These are phyloP conservation scores for Sugiyamaella floridensis DNA, from an alignment of 805 yeast genomes.

Conservation along the genomic window DNA sequence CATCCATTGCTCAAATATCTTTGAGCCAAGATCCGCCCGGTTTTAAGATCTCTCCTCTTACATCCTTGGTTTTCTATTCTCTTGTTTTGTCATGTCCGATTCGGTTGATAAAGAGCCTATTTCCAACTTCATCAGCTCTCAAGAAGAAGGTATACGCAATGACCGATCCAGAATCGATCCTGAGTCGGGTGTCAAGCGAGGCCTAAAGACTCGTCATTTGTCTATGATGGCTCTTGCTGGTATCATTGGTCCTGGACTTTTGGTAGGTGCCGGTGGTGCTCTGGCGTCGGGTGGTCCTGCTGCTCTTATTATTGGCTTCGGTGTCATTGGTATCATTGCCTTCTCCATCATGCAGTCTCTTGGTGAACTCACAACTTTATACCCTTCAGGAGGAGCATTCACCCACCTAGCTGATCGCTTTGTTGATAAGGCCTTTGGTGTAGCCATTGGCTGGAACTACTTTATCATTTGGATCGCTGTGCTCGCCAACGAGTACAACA, in stretches of 20 bases:
- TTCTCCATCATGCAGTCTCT: slow-evolving; percentile 47
- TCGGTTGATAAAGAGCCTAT: background rate
- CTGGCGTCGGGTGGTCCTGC: slow-evolving; percentile 45
- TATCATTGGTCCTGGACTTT: slow-evolving; percentile 75
- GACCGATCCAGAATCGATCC: slow-evolving; percentile 21
- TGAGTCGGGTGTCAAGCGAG: slow-evolving; percentile 33
- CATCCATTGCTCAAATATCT: too few species aligned
- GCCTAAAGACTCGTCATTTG: slow-evolving; percentile 56
- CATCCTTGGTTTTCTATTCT: too few species aligned
- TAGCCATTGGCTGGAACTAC: slow-evolving; percentile 68
- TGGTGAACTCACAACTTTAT: slow-evolving; percentile 62
- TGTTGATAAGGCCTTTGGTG: slow-evolving; percentile 64
- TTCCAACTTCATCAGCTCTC: background rate
- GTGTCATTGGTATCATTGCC: slow-evolving; percentile 44
- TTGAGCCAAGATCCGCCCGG: too few species aligned
- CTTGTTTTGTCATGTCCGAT: background rate
- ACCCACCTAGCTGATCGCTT: slow-evolving; percentile 47
- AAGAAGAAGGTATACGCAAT: background rate
- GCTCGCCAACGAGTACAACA: slow-evolving; percentile 59
- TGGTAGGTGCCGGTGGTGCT: slow-evolving; percentile 54
- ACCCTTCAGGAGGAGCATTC: slow-evolving; percentile 53
- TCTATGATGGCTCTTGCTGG: slow-evolving; percentile 83
- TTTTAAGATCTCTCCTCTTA: too few species aligned
- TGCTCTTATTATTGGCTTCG: slow-evolving; percentile 44
- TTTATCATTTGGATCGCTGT: slow-evolving; percentile 58